Conservation (phyloP, 2,329 filamentous ascomycete species). For the Sporothrix pseudoabietina region DNA sequence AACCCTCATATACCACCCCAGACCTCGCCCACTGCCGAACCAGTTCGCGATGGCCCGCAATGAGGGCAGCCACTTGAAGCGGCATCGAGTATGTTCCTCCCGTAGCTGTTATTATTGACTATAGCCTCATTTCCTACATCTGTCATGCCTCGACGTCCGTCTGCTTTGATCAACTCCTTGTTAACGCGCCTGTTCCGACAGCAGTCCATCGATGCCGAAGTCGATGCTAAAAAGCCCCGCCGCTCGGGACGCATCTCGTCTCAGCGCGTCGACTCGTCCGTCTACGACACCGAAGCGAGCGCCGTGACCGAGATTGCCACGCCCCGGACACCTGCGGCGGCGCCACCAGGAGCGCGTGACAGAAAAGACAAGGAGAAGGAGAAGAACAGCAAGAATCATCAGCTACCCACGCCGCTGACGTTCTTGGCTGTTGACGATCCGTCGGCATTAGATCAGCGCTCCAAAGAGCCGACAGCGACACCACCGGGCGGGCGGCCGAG, state of each 20-base stretch:
- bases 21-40: background rate
- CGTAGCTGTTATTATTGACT: too few species aligned
- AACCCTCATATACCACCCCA: background rate
- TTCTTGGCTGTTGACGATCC: conserved; percentile 60
- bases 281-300: conserved; percentile 25
- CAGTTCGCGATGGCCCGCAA: conserved; percentile 32
- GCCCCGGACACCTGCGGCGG: background rate
- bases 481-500: conserved; percentile 64
- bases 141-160: background rate
- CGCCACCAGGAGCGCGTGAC: conserved; percentile 10
- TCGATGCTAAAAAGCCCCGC: conserved; percentile 80
- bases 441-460: conserved; percentile 44
- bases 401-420: conserved; percentile 81
- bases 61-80: conserved; percentile 40
- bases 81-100: conserved; percentile 37
- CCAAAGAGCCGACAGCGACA: conserved; percentile 71
- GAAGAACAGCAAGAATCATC: conserved; percentile 40
- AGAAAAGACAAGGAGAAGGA: conserved; percentile 32
- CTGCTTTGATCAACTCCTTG: conserved; percentile 5
- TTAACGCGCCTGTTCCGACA: conserved; percentile 44
- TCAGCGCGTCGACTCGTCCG: conserved; percentile 47
- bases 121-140: background rate
- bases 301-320: conserved; percentile 25
- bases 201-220: conserved; percentile 64
- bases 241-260: conserved; percentile 72